A percentile compares a stretch with the other conserved stretches of the same genome.
phyloP scores from a whole-genome alignment of 1,284 basidiomycete species.

The Quambalaria eucalypti region DNA sequence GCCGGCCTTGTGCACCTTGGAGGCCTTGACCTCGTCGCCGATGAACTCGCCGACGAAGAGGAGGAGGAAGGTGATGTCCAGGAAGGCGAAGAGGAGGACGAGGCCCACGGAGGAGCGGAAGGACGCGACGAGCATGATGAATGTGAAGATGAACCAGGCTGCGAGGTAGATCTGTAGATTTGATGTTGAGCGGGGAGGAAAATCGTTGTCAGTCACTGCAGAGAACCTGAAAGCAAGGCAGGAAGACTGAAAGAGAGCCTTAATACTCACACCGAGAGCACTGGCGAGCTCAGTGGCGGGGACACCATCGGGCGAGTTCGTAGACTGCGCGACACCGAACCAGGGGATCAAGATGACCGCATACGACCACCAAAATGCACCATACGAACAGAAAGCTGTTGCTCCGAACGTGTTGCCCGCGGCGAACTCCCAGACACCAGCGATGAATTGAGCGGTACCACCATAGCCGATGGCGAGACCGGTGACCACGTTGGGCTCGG shows the following conservation, averaged over 20 bases:
- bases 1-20: conserved; percentile 23
- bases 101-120: conserved; percentile 33
- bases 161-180: conserved; percentile 26
- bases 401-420: conserved; percentile 58
- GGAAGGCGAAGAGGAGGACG: conserved; percentile 62
- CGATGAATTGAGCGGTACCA: conserved; percentile 63
- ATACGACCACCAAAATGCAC: conserved; percentile 37
- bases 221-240: neutral
- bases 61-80: conserved; percentile 55
- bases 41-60: conserved; percentile 38
- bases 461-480: conserved; percentile 51
- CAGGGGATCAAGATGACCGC: conserved; percentile 39
- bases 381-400: conserved; percentile 52
- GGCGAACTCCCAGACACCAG: conserved; percentile 60
- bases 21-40: conserved; percentile 8
- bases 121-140: conserved; percentile 23
- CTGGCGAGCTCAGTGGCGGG: conserved; percentile 19
- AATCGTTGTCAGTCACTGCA: too few species aligned
- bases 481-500: conserved; percentile 27
- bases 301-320: conserved; percentile 12
- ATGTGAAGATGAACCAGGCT: conserved; percentile 43
- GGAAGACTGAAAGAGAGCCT: neutral
- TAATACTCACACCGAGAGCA: conserved; percentile 21
- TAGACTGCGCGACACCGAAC: conserved; percentile 21
- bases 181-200: too few species aligned